Base-by-base conservation (phyloP, 75 land plant species). In the Selaginella moellendorffii region DNA sequence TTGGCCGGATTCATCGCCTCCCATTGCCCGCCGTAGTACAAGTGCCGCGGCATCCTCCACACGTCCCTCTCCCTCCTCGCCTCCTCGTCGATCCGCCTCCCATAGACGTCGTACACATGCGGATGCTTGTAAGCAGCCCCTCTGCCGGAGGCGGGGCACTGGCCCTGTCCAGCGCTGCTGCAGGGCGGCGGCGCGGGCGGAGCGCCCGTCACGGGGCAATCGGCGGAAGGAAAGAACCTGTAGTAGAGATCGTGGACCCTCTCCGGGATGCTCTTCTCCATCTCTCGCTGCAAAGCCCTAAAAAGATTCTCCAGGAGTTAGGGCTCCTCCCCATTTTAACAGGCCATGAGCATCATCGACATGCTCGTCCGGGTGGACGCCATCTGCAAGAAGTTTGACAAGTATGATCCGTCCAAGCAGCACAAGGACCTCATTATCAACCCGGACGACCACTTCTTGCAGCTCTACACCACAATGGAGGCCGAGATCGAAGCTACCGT, bases 61-160 rank as follows among this genome's bases (percentile, higher is more conserved):
- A 63, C 65, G 42, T 63, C 23, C 1, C 31, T 63, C n/a, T n/a
- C n/a, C n/a, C n/a, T n/a, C n/a, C n/a, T n/a, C 46, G 25, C 67
- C 2, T 24, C 28, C 24, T 65, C 9, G 42, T 65, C 67, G 1
- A 65, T 65, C 18, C 67, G 61, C 54, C 67, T 36, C 2, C 67
- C 67, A 65, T 65, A 65, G 1, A 65, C 67, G 52, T 65, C 67
- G 52, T 65, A 65, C 1, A 65, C 67, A 52, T 65, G 67, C 1
- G 67, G 67, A 51, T 65, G 67, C 67, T 65, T 65, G 56, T 65
- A 65, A n/a, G n/a, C n/a, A n/a, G n/a, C n/a, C n/a, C n/a, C n/a
- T n/a, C 19, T 29, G 65, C 29, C 14, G 25, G 24, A 1, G 21
- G 1, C 26, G 62, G 17, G 24, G 8, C 21, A 24, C 29, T 19